These are phyloP conservation scores for Rosellinia necatrix DNA, from an alignment of 2,329 filamentous ascomycete species.

Conservation along the genomic window DNA sequence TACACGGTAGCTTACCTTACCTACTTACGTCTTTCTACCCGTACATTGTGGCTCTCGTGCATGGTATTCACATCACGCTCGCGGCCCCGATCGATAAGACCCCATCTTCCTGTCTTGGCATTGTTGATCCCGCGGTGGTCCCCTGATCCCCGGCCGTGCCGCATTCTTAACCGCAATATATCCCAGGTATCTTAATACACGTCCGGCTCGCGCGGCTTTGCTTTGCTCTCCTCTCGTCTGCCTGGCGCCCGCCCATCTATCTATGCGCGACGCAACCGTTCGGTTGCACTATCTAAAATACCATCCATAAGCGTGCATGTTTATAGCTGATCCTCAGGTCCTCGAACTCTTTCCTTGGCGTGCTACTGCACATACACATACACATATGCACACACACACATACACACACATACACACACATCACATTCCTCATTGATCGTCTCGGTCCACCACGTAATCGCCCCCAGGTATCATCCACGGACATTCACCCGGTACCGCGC, in stretches of 20 bases:
- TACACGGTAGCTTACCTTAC: background rate
- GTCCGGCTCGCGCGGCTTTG: background rate
- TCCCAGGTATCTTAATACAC: background rate
- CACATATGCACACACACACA: conserved; percentile 6
- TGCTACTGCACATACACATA: conserved; percentile 30
- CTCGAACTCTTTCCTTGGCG: conserved; percentile 30
- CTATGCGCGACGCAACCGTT: conserved; percentile 10
- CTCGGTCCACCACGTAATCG: conserved; percentile 11
- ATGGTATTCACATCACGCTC: background rate
- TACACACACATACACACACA: conserved; percentile 5
- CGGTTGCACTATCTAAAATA: conserved; percentile 23
- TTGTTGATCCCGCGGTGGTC: background rate
- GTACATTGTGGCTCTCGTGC: background rate
- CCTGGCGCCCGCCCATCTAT: background rate
- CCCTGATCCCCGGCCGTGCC: background rate
- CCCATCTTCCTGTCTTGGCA: background rate
- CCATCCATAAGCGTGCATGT: conserved; percentile 26
- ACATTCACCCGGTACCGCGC: conserved; percentile 22
- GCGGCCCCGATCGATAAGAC: background rate
- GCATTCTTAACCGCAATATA: conserved; percentile 16
- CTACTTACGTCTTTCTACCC: background rate
- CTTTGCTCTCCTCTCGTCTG: background rate
- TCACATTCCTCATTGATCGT: background rate
- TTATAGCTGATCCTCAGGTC: background rate
- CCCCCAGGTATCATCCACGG: conserved; percentile 19